These are phyloP conservation scores for Penicillium sp. DNA, from an alignment of 2,329 filamentous ascomycete genomes.

Conservation along the genomic window DNA sequence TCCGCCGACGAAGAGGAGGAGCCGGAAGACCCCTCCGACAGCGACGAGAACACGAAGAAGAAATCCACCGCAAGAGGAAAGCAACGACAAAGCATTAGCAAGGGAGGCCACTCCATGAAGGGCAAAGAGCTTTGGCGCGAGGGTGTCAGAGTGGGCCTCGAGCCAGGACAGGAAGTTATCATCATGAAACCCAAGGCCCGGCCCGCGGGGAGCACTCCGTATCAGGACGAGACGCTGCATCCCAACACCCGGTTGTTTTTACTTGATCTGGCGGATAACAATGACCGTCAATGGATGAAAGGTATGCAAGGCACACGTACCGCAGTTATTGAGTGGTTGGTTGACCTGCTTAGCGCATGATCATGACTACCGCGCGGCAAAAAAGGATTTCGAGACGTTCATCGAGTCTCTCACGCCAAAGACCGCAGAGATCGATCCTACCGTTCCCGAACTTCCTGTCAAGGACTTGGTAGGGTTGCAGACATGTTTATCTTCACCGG, in stretches of 20 bases:
- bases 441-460: slow-evolving; percentile 77
- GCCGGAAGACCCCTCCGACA: slow-evolving; percentile 21
- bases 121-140: slow-evolving; percentile 55
- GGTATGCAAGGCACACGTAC: slow-evolving; percentile 39
- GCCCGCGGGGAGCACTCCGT: slow-evolving; percentile 56
- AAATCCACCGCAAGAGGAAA: slow-evolving; percentile 7
- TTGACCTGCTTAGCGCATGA: slow-evolving; percentile 61
- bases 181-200: slow-evolving; percentile 63
- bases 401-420: slow-evolving; percentile 67
- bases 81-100: slow-evolving; percentile 2
- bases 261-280: slow-evolving; percentile 56
- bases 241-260: slow-evolving; percentile 62
- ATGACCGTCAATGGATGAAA: slow-evolving; percentile 62
- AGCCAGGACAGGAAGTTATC: slow-evolving; percentile 58
- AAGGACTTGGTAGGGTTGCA: slow-evolving; percentile 65
- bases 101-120: slow-evolving; percentile 21
- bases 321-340: slow-evolving; percentile 10
- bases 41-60: slow-evolving; percentile 11
- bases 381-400: slow-evolving; percentile 78
- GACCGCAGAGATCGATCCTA: slow-evolving; percentile 69
- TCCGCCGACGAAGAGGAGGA: slow-evolving; percentile 11
- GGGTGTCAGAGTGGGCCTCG: slow-evolving; percentile 54
- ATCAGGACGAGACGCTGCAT: slow-evolving; percentile 56
- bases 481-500: neutral
- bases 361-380: slow-evolving; percentile 69